Percentiles rank a stretch among this genome's conserved stretches.
Evolutionary conservation across 352 stramenopile genomes (phyloP).

Genomic region (Globisporangium nagaii): DNA sequence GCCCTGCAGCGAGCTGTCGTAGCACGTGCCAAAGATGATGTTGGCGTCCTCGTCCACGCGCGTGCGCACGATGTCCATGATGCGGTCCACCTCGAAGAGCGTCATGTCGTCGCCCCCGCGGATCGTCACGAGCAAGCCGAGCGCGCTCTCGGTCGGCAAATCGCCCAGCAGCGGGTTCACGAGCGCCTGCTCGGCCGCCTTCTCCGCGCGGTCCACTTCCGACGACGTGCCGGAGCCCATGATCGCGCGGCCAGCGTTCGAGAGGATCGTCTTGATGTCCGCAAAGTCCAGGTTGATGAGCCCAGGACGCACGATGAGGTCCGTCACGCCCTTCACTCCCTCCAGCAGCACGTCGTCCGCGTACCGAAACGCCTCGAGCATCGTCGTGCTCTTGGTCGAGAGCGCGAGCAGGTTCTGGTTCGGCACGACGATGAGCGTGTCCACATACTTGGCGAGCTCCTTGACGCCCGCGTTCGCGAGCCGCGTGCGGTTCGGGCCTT

Average conservation of each 20-base stretch:
- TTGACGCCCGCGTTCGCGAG: slow-evolving; percentile 91
- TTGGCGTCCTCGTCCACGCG: slow-evolving; percentile 79
- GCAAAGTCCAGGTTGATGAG: slow-evolving; percentile 98
- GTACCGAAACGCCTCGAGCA: slow-evolving; percentile 92
- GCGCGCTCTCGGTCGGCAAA: slow-evolving; percentile 89
- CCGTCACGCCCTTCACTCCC: slow-evolving; percentile 94
- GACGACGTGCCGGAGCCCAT: slow-evolving; percentile 91
- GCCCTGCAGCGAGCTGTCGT: slow-evolving; percentile 75
- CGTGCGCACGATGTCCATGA: slow-evolving; percentile 85
- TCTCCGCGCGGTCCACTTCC: slow-evolving; percentile 74
- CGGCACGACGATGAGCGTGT: slow-evolving; percentile 95
- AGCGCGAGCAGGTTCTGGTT: slow-evolving; percentile 95
- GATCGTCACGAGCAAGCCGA: slow-evolving; percentile 95
- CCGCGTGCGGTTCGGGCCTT: slow-evolving; percentile 92
- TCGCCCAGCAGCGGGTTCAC: slow-evolving; percentile 93
- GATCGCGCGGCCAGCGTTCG: slow-evolving; percentile 90
- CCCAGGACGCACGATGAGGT: slow-evolving; percentile 94
- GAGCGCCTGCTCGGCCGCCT: slow-evolving; percentile 92
- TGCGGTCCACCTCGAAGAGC: slow-evolving; percentile 88
- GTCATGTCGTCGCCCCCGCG: slow-evolving; percentile 91
- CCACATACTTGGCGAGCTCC: slow-evolving; percentile 89
- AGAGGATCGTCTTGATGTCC: slow-evolving; percentile 95
- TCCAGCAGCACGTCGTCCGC: slow-evolving; percentile 95
- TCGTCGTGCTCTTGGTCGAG: slow-evolving; percentile 90
- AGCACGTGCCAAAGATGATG: slow-evolving; percentile 89